A percentile compares a stretch with the other conserved stretches of the same genome.
phyloP scores from a whole-genome alignment of 2,329 filamentous ascomycete genomes.

The Rutstroemia sp. region DNA sequence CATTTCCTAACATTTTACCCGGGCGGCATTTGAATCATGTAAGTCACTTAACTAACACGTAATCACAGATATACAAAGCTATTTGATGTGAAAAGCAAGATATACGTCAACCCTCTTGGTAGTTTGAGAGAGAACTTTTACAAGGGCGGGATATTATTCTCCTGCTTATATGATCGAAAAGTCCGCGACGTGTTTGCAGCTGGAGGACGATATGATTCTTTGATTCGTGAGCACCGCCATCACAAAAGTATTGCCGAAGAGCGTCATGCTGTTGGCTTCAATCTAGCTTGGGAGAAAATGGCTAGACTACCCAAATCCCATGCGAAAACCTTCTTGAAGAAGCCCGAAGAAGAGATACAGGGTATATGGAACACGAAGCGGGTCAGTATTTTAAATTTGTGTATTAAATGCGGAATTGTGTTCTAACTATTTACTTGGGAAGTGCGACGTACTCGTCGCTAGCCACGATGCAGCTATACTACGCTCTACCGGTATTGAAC shows the following conservation, averaged over 20 bases:
- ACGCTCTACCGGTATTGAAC: conserved; percentile 65
- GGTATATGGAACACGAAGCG: conserved; percentile 54
- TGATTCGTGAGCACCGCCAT: conserved; percentile 78
- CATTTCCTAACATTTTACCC: not conserved
- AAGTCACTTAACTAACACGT: not conserved
- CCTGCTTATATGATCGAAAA: conserved; percentile 82
- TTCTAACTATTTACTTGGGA: too few species aligned
- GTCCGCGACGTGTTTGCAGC: conserved; percentile 83
- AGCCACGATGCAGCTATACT: conserved; percentile 76
- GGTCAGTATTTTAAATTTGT: conserved; percentile 42
- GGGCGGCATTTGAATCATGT: not conserved
- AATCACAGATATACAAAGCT: conserved; percentile 55
- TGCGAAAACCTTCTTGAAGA: conserved; percentile 59
- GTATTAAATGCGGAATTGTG: not conserved
- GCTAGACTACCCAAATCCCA: conserved; percentile 39
- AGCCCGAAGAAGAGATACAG: conserved; percentile 54
- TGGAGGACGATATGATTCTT: conserved; percentile 83
- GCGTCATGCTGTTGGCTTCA: conserved; percentile 85
- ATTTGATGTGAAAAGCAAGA: conserved; percentile 66
- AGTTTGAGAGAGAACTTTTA: conserved; percentile 93
- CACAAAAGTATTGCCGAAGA: conserved; percentile 56
- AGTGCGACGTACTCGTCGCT: conserved; percentile 85
- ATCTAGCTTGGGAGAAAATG: conserved; percentile 79
- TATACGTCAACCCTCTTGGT: conserved; percentile 78
- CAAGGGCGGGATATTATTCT: conserved; percentile 76